These are phyloP conservation scores for Phytophthora ramorum DNA, from an alignment of 352 stramenopile species.

Conservation along the genomic window DNA sequence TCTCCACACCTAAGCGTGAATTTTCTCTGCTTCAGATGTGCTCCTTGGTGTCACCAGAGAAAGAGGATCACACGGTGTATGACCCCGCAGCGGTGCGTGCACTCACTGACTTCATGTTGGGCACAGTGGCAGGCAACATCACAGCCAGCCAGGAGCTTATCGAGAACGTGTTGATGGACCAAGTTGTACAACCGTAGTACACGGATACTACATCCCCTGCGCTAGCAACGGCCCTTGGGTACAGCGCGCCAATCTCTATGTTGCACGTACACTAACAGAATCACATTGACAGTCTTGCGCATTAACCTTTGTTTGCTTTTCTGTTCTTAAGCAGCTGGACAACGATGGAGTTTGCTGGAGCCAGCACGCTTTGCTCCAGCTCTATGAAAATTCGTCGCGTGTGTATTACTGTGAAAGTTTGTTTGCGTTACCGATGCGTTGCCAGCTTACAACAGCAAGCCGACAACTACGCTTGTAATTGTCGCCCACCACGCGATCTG, in stretches of 20 bases:
- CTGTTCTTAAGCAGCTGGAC: not conserved
- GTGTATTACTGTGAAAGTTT: not conserved
- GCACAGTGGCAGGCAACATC: conserved; percentile 53
- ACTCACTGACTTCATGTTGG: conserved; percentile 65
- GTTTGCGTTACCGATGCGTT: too few relatives aligned
- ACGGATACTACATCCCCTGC: not conserved
- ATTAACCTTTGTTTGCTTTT: not conserved
- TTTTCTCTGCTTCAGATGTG: conserved; percentile 53
- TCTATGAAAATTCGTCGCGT: not conserved
- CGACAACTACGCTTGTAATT: conserved; percentile 11
- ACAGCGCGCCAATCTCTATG: not conserved
- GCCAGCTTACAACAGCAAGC: conserved; percentile 5
- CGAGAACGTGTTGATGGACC: conserved; percentile 58
- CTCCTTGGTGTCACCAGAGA: conserved; percentile 48
- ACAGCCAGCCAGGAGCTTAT: conserved; percentile 63
- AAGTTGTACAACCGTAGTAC: conserved; percentile 25
- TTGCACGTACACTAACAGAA: conserved; percentile 11
- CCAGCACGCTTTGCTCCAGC: too few relatives aligned
- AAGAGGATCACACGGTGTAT: conserved; percentile 47
- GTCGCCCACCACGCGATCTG: conserved; percentile 15
- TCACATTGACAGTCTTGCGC: not conserved
- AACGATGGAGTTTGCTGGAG: not conserved
- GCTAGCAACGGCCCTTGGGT: not conserved
- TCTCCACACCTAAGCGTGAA: conserved; percentile 40
- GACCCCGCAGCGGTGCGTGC: conserved; percentile 49